Base-by-base conservation (phyloP, 306 rosid species). In the Mimosa bimucronata region DNA sequence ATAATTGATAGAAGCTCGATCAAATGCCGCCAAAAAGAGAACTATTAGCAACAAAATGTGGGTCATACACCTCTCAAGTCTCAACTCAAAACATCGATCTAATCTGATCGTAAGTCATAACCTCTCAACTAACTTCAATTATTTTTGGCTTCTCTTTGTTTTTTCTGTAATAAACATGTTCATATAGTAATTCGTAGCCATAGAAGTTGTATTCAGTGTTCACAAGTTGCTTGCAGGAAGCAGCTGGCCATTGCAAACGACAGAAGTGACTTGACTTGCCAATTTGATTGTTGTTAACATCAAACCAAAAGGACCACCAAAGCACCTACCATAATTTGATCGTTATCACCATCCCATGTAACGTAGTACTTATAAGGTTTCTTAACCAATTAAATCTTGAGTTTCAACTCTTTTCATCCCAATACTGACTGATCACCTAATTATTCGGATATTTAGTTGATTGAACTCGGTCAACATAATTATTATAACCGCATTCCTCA, bases 71-170 rank as follows among this genome's bases (percentile, higher is more conserved):
- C 45, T 4, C 26, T 38, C 30, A 66, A 26, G 2, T 4, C 13
- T 38, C 30, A 66, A 26, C 6, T 21, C 66, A 62, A 61, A 61
- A 37, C 12, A 10, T 23, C 29, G 4, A 23, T 23, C 65, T 13
- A 21, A 66, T 19, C 9, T 11, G 44, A 38, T 37, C 1, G 21
- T 76, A 61, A n/a, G 46, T 60, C 78, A 71, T 62, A 62, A 62
- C 75, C 66, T 61, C 74, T 70, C 68, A 77, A 25, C 25, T 5
- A 31, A 68, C 40, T 60, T 76, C 85, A 58, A 18, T 6, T 19
- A 1, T 16, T 48, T 82, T 60, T 34, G 38, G 5, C 38, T 34
- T 34, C 38, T 50, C 58, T 21, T 58, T 29, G 1, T 23, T 34
- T 45, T 6, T 15, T 1, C 61, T 18, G 7, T 5, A 26, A 76